Evolutionary conservation across 73 alveolate genomes (phyloP).

Genomic region (Paramecium tetraurelia): DNA sequence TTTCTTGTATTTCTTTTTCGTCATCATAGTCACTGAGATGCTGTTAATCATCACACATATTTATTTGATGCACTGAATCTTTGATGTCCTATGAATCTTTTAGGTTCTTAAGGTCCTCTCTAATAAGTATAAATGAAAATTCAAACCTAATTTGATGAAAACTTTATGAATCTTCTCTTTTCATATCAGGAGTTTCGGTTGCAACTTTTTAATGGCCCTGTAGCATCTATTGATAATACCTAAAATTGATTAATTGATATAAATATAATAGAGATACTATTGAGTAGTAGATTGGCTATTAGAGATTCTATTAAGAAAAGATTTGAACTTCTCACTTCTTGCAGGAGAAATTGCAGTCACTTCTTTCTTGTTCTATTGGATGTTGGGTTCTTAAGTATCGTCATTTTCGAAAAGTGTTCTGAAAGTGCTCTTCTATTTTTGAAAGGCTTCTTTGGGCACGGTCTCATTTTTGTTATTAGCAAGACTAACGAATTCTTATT

Average conservation of each 20-base stretch:
- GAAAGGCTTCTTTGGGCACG: constrained; percentile 35
- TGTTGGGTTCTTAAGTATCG: background rate
- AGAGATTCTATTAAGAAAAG: background rate
- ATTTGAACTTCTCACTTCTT: constrained; percentile 24
- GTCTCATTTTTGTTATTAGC: background rate
- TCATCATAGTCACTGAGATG: constrained; percentile 43
- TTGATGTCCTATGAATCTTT: background rate
- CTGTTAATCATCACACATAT: constrained; percentile 20
- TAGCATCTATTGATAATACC: constrained; percentile 29
- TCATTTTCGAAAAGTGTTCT: constrained; percentile 29
- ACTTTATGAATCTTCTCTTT: background rate
- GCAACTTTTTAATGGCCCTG: background rate
- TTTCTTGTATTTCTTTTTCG: background rate
- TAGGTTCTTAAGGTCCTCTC: background rate
- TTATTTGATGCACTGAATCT: constrained; percentile 13
- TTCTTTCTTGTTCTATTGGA: background rate
- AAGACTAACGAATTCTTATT: background rate
- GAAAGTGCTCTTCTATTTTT: constrained; percentile 6
- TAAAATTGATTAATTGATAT: background rate
- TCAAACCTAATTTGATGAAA: background rate
- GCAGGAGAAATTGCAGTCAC: constrained; percentile 26
- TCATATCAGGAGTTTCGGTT: background rate
- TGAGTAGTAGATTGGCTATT: constrained; percentile 9
- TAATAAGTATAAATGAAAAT: background rate
- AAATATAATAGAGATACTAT: background rate